Evolutionary conservation across 192 early-diverging fungal species (phyloP), one percentile per base, ranked within the genome.

Genomic region (Haplosporangium gracile): DNA sequence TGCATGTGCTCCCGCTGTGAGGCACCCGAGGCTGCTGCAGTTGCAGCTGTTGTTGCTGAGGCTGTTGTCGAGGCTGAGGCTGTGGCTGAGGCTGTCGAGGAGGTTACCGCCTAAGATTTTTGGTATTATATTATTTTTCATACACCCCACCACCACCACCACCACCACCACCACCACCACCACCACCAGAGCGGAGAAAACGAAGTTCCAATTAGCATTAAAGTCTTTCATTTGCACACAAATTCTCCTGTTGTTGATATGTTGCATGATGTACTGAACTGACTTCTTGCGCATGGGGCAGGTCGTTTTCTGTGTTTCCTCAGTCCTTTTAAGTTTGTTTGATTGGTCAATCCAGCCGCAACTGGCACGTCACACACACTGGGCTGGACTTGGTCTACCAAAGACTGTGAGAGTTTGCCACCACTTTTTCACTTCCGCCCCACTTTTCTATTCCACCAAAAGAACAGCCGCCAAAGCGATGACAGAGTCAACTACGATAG

Each of bases 1-100:
- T 95, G 94, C 77, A 86, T 85, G 74, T 95, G 94, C 82, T 76
- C 83, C 20, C 87, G 79, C 75, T 94, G 93, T 82, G 87, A 91
- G 73, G 36, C 88, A 43, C 24, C 77, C 2, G 75, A 86, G 4
- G 29, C 60, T 4, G 60, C 32, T 15, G 60, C 13, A 11, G 60
- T 29, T 29, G 60, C n/a, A 9, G 60, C 60, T 29, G 60, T 32
- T 32, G 60, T 29, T 26, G 60, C 29, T 11, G 60, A 29, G 26
- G 60, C 29, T 15, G 60, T 11, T 32, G 26, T 32, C 3, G 60
- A 65, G 26, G 1, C 13, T 32, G 26, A 65, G 60, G 60, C 29
- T 32, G 60, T 32, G 60, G 60, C 11, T 65, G 60, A 65, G 26
- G 60, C 60, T 15, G 60, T 32, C 26, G 60, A 32, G 60, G 57